Evolutionary conservation across 176 grass and related monocot species (phyloP), one percentile per base, ranked within the genome.

Genomic region (Lolium multiflorum): DNA sequence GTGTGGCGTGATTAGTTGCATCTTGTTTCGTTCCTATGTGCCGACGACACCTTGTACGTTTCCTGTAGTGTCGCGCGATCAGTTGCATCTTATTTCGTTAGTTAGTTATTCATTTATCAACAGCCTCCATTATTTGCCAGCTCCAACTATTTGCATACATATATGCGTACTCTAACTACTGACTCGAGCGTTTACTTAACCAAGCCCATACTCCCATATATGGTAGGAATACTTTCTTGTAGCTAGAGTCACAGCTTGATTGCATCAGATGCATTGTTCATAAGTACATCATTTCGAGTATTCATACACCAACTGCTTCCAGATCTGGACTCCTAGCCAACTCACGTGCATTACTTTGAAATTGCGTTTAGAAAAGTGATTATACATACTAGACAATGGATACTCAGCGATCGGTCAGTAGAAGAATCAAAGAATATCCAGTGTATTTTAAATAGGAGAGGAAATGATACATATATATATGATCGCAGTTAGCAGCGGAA

Each of bases 171-270:
- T 58, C 17, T 3, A 56, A 60, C 20, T 60, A 2, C 57, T 60
- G 20, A 22, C 8, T 60, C 57, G 0, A n/a, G 18, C 68, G 68
- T 71, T 46, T 71, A 71, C 68, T 46, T 71, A 44, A 60, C n/a
- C 57, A 20, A 71, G 35, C 35, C 66, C 38, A 71, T 43, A 6
- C 11, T 26, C 16, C 18, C 17, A 43, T 18, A 71, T 46, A 71
- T 13, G 21, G 9, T 51, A 25, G 22, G 21, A 48, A 48, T 31
- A 57, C 48, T 81, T 90, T 90, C 88, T 83, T 72, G 73, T 79
- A 79, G n/a, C n/a, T n/a, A n/a, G 83, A 64, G 22, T 87, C 73
- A 52, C 7, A 22, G 1, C 55, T 63, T 28, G 3, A 14, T 31
- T 28, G 61, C 61, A 64, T 81, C 9, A 65, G 43, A 50, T 11